Evolutionary conservation across 2,329 filamentous ascomycete genomes (phyloP).

Genomic region (Paramyrothecium sp.): DNA sequence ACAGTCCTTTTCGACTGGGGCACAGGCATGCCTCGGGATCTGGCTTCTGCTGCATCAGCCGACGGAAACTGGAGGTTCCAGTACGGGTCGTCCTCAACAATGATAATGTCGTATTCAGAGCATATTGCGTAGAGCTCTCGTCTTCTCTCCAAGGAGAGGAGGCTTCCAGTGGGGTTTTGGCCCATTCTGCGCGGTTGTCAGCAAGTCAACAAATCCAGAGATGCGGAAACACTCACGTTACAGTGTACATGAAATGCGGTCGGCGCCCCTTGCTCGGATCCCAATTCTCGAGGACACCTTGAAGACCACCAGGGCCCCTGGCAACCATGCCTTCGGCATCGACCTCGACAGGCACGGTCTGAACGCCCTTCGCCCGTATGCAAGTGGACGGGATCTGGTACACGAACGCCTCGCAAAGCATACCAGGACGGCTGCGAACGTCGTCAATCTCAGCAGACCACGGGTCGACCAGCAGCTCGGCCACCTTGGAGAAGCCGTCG

Average conservation of each 20-base stretch:
- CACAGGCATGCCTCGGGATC: slow-evolving; percentile 38
- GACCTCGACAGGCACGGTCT: slow-evolving; percentile 70
- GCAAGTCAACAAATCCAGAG: neutral
- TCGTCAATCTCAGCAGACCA: slow-evolving; percentile 71
- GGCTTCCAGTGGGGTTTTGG: slow-evolving; percentile 82
- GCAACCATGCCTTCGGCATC: slow-evolving; percentile 80
- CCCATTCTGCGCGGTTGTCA: slow-evolving; percentile 41
- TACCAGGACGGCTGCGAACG: slow-evolving; percentile 66
- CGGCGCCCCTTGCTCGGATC: slow-evolving; percentile 70
- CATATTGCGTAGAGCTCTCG: slow-evolving; percentile 79
- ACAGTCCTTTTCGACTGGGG: slow-evolving; percentile 26
- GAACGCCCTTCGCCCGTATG: slow-evolving; percentile 65
- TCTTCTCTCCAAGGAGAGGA: slow-evolving; percentile 70
- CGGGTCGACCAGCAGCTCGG: slow-evolving; percentile 73
- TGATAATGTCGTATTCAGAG: slow-evolving; percentile 82
- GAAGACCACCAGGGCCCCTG: slow-evolving; percentile 68
- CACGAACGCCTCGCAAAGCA: slow-evolving; percentile 77
- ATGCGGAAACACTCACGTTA: slow-evolving; percentile 62
- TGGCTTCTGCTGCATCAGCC: slow-evolving; percentile 52
- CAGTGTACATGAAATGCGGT: slow-evolving; percentile 85
- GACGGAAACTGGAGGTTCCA: slow-evolving; percentile 92
- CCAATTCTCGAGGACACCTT: slow-evolving; percentile 81
- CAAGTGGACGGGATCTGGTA: slow-evolving; percentile 77
- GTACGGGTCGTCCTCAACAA: slow-evolving; percentile 93
- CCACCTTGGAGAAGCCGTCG: slow-evolving; percentile 77